Evolutionary conservation across 805 yeast genomes (phyloP), one percentile per base, ranked within the genome.

Genomic region (Suhomyces faveliae): DNA sequence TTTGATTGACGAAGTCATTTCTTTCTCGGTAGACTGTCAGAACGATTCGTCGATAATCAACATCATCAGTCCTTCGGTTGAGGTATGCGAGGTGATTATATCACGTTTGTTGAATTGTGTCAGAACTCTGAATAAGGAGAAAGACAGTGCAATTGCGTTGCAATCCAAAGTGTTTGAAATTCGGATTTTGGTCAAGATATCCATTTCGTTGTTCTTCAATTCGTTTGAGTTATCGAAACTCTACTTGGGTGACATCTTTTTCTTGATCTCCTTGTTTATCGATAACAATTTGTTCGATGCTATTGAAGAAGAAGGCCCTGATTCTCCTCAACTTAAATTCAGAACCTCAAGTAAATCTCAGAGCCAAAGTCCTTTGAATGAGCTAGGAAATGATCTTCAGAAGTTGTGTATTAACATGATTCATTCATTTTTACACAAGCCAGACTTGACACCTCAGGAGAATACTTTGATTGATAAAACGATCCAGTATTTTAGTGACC

Each of bases 21-120:
- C 83, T 2, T 84, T 83, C 52, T 85, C 90, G 1, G 77, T 87
- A 54, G 94, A 87, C 53, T 80, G 84, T 58, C 86, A 85, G 54
- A 83, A 89, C n/a, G 89, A 85, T 54, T 86, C 84, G 3, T 77
- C 80, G 33, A 76, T 83, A 5, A 75, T 85, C 2, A 75, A 85
- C 0, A 73, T 85, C n/a, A 69, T 89, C 53, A 77, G 85, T 0
- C 90, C 96, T 3, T 83, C 92, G 1, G 71, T 84, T n/a, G 88
- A 84, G 52, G 73, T 87, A 2, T 83, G 89, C 57, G 84, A 88
- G 6, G 76, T 79, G 43, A 77, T 88, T 2, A 71, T 89, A 33
- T 63, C 73, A 25, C 72, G 86, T 51, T 62, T 89, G 35, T 74
- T 83, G 51, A 71, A 71, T 8, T 74, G 83, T 37, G 76, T 87